These are phyloP conservation scores for Penicillium bovifimosum DNA, from an alignment of 495 filamentous ascomycete species.

Conservation along the genomic window DNA sequence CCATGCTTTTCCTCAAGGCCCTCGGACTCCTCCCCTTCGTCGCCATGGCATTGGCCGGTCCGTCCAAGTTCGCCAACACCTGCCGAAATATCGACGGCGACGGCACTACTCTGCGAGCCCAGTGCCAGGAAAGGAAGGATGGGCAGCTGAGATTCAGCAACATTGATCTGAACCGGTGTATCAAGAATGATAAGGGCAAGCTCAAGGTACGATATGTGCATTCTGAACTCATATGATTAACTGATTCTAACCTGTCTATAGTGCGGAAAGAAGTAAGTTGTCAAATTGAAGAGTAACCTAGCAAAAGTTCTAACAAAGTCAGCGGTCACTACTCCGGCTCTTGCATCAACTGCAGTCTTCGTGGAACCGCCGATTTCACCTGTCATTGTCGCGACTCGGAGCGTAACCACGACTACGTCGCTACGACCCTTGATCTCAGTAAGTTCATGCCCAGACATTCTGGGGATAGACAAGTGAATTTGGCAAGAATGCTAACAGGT, in stretches of 20 bases:
- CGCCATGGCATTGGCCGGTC: slow-evolving; percentile 7
- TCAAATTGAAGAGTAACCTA: no score
- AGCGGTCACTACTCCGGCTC: slow-evolving; percentile 16
- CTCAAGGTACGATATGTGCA: slow-evolving; percentile 7
- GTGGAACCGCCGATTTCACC: slow-evolving; percentile 13
- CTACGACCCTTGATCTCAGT: slow-evolving; percentile 17
- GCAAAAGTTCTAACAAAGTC: not conserved
- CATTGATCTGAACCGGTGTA: slow-evolving; percentile 17
- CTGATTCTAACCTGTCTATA: slow-evolving; percentile 2
- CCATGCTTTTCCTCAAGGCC: slow-evolving; percentile 19
- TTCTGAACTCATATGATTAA: not conserved
- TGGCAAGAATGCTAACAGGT: not conserved
- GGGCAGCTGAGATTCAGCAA: slow-evolving; percentile 3
- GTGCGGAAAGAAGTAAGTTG: slow-evolving; percentile 22
- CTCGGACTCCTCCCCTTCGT: slow-evolving; percentile 16
- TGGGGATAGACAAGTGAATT: not conserved
- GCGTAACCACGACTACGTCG: slow-evolving; percentile 10
- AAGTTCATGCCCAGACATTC: not conserved
- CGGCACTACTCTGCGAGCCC: slow-evolving; percentile 10
- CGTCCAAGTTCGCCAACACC: slow-evolving; percentile 19
- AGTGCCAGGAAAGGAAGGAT: slow-evolving; percentile 13
- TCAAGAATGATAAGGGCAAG: slow-evolving; percentile 17
- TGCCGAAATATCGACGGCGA: slow-evolving; percentile 14
- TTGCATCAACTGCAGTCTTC: slow-evolving; percentile 20
- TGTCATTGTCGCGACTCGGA: slow-evolving; percentile 18